Evolutionary conservation across 495 filamentous ascomycete genomes (phyloP).

Genomic region (Clohesyomyces aquaticus): DNA sequence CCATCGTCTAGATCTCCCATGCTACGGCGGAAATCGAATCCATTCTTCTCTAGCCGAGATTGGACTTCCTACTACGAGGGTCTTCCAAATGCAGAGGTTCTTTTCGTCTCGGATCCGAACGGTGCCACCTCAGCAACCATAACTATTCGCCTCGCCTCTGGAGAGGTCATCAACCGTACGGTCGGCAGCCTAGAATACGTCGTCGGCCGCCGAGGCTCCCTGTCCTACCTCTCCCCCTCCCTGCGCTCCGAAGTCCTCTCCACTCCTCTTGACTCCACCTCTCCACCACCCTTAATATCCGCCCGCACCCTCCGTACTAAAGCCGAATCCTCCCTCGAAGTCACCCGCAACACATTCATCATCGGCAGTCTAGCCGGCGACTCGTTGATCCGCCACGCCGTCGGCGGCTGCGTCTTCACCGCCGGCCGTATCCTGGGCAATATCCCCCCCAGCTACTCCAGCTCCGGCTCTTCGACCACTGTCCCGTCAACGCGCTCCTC

Average conservation of each 20-base stretch:
- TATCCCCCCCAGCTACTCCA: conserved; percentile 7
- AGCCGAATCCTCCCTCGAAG: conserved; percentile 58
- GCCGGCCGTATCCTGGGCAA: conserved; percentile 58
- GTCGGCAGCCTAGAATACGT: conserved; percentile 62
- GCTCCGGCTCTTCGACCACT: neutral
- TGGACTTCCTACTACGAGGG: conserved; percentile 63
- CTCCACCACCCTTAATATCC: conserved; percentile 50
- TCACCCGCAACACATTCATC: conserved; percentile 60
- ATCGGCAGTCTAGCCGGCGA: conserved; percentile 69
- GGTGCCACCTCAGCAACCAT: conserved; percentile 44
- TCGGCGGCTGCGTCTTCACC: conserved; percentile 63
- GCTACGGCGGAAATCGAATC: conserved; percentile 47
- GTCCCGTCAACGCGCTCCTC: neutral
- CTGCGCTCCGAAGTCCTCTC: conserved; percentile 58
- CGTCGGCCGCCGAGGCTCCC: conserved; percentile 62
- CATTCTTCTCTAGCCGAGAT: conserved; percentile 50
- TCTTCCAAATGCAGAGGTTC: conserved; percentile 60
- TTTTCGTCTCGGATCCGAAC: conserved; percentile 46
- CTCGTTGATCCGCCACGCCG: conserved; percentile 66
- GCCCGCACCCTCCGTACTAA: conserved; percentile 60
- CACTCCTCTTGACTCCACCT: conserved; percentile 34
- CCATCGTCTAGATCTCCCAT: conserved; percentile 21
- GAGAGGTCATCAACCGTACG: conserved; percentile 50
- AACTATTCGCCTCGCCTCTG: conserved; percentile 54
- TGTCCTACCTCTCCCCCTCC: conserved; percentile 57